Evolutionary conservation across 441 rosid species (phyloP), one percentile per base, ranked within the genome.

Genomic region (Syzygium syzygioides): DNA sequence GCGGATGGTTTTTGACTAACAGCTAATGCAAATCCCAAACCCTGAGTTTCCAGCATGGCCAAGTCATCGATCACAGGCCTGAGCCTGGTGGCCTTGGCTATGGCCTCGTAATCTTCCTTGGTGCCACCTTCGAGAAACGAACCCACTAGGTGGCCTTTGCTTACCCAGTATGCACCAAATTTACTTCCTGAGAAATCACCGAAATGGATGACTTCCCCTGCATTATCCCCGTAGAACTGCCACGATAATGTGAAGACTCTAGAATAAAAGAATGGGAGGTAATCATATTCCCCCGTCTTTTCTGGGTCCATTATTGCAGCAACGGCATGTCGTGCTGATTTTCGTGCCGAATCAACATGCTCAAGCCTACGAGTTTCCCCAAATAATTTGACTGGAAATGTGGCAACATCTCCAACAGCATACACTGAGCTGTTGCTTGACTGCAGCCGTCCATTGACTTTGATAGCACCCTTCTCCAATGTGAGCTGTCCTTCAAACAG

Each of bases 81-180:
- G 59, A 95, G 88, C 90, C 90, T 90, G 4, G 99, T 95, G 41
- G 95, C 95, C 89, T 89, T 93, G 3, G 99, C 96, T 89, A 96
- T 90, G 8, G 96, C 98, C 91, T 97, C 98, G 11, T 96, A 96
- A 68, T 98, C 99, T 93, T 97, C 97, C 92, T 96, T 95, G n/a
- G 92, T 94, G 64, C 99, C 98, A 86, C 99, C 99, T 92, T 98
- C 99, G 14, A 98, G 96, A 94, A 98, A 98, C 15, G 98, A 95
- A 15, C 99, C 99, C 48, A 94, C 96, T 2, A 98, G 96, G 56
- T 90, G 95, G 71, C 98, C 98, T 68, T 95, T 95, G 91, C 89
- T 96, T 57, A 97, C 90, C 99, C 99, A 97, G 87, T 97, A 98
- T 1, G 98, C 99, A 26, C 99, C 99, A 66, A 98, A 91, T 10